Base-by-base conservation (phyloP, 1,139 yeast genomes). In the Geotrichum phurueaensis region DNA sequence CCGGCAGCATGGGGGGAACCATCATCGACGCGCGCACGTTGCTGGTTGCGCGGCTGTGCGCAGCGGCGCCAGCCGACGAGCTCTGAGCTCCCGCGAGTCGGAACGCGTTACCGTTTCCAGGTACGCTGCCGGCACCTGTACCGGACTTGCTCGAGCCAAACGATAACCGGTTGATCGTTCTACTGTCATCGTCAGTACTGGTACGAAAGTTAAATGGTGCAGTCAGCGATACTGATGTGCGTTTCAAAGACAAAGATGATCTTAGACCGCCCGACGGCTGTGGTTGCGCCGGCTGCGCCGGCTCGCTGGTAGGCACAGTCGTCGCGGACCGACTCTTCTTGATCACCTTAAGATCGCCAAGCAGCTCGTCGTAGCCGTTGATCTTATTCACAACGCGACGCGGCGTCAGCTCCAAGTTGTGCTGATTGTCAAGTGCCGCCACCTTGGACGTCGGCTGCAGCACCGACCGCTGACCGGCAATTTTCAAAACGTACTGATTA, bases 401-500 rank as follows among this genome's bases (percentile, higher is more conserved):
- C 1, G 74, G 73, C 1, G 73, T 71, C 20, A 71, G 63, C 57
- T 71, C 74, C 29, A 71, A 62, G 20, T 66, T 66, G 36, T 63
- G 60, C 43, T 65, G 68, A 3, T 69, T 70, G 27, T 65, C 65
- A 2, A 71, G 61, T 7, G 67, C 60, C 1, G 57, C 51, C n/a
- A 70, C 53, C 12, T 52, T 51, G 15, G 59, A 20, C 12, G 54
- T 56, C 12, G 50, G 49, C n/a, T 60, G 58, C 9, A 65, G 54
- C 10, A 61, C 51, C 13, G 59, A 53, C 15, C 64, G 27, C n/a
- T 72, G 65, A n/a, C 73, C 73, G 2, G 74, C 71, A 15, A 70
- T 63, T 56, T 78, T 74, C 53, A 76, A 64, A 10, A 71, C 68
- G 59, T 72, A 76, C 69, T 69, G 70, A 18, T 67, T 65, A 20